Evolutionary conservation across 768 basidiomycete genomes (phyloP).

Genomic region (Cantharellus anzutake): DNA sequence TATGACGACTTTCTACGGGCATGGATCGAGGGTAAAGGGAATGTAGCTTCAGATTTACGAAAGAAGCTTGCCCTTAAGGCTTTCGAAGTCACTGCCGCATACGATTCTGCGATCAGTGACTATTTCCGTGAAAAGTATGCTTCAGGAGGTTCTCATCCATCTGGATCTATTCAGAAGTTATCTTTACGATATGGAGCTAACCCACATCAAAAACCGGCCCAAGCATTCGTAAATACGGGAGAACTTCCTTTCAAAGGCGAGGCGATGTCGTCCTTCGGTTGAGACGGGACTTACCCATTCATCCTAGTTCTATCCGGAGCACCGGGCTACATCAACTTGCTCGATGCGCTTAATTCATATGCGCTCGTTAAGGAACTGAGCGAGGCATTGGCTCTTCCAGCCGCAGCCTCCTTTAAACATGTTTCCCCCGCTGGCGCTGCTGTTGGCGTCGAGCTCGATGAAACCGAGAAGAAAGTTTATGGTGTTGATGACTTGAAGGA

Average conservation of each 20-base stretch:
- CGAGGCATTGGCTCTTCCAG: slow-evolving; percentile 70
- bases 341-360: slow-evolving; percentile 94
- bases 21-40: slow-evolving; percentile 55
- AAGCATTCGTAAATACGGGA: slow-evolving; percentile 80
- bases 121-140: slow-evolving; percentile 97
- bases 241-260: slow-evolving; percentile 86
- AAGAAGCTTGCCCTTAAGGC: slow-evolving; percentile 85
- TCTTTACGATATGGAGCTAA: slow-evolving; percentile 90
- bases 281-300: neutral
- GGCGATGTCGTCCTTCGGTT: slow-evolving; percentile 1
- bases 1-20: slow-evolving; percentile 65
- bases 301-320: slow-evolving; percentile 68
- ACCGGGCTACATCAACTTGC: slow-evolving; percentile 95
- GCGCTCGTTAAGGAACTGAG: slow-evolving; percentile 89
- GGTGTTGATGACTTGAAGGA: slow-evolving; percentile 92
- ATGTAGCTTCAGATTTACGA: slow-evolving; percentile 49
- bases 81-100: slow-evolving; percentile 88
- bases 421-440: slow-evolving; percentile 97
- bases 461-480: slow-evolving; percentile 81
- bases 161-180: slow-evolving; percentile 61
- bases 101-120: slow-evolving; percentile 87
- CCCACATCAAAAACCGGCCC: slow-evolving; percentile 96
- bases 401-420: slow-evolving; percentile 98
- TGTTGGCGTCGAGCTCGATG: slow-evolving; percentile 66
- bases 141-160: slow-evolving; percentile 47